These are phyloP conservation scores for Entomortierella chlamydospora DNA, from an alignment of 192 early-diverging fungal genomes.

Conservation along the genomic window DNA sequence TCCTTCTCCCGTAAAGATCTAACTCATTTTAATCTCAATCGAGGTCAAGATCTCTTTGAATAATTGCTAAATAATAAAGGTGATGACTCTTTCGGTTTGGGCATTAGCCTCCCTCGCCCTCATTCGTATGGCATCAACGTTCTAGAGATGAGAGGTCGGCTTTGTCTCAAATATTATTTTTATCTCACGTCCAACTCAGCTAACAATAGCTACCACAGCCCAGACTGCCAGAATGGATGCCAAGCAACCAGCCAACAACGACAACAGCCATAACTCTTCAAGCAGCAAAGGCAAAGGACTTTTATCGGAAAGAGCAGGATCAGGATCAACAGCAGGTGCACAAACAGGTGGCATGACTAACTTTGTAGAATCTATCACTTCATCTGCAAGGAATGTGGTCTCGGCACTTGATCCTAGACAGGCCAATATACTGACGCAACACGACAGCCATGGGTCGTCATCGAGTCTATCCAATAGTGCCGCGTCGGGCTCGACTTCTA, in stretches of 20 bases:
- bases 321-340: background rate
- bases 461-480: background rate
- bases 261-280: background rate
- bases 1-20: too few relatives aligned
- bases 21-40: too few relatives aligned
- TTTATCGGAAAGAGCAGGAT: background rate
- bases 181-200: background rate
- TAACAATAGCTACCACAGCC: background rate
- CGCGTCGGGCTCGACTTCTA: background rate
- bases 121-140: background rate
- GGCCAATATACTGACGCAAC: conserved; percentile 9
- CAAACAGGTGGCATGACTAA: background rate
- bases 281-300: conserved; percentile 8
- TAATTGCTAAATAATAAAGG: too few relatives aligned
- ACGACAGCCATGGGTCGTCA: conserved; percentile 18
- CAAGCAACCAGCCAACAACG: conserved; percentile 12
- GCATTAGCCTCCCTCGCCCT: background rate
- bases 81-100: too few relatives aligned
- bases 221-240: conserved; percentile 21
- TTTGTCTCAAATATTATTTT: background rate
- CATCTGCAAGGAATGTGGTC: conserved; percentile 26
- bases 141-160: too few relatives aligned
- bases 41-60: too few relatives aligned
- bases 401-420: conserved; percentile 40
- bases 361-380: conserved; percentile 17